These are phyloP conservation scores for Rhodotorula sp. DNA, from an alignment of 1,284 basidiomycete species.

Conservation along the genomic window DNA sequence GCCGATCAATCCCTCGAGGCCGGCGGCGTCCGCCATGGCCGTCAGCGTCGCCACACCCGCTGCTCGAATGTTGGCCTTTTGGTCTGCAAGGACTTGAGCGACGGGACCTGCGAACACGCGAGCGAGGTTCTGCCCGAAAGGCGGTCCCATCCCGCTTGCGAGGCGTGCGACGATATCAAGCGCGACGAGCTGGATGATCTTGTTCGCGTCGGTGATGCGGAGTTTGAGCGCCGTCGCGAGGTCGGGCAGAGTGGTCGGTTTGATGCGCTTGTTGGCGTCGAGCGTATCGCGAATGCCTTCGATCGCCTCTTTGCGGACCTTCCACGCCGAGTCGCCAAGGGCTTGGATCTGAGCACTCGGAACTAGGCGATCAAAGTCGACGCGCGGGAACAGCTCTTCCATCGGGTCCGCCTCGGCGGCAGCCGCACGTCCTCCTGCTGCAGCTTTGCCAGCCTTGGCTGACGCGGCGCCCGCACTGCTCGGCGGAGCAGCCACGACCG, in stretches of 20 bases:
- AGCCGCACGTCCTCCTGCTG: constrained; percentile 47
- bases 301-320: constrained; percentile 91
- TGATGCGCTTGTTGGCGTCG: constrained; percentile 87
- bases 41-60: constrained; percentile 75
- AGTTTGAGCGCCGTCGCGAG: constrained; percentile 84
- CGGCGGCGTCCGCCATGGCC: constrained; percentile 79
- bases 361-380: constrained; percentile 85
- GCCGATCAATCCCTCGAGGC: constrained; percentile 74
- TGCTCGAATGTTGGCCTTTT: constrained; percentile 81
- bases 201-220: constrained; percentile 87
- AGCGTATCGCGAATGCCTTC: constrained; percentile 79
- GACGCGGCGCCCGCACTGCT: constrained; percentile 27
- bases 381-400: constrained; percentile 91
- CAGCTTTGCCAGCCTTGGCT: constrained; percentile 51
- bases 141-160: constrained; percentile 88
- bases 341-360: constrained; percentile 78
- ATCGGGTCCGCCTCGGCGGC: constrained; percentile 62
- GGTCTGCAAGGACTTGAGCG: constrained; percentile 83
- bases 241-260: constrained; percentile 80
- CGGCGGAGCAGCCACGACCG: constrained; percentile 41
- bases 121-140: constrained; percentile 80
- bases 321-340: constrained; percentile 88
- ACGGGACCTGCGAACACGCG: constrained; percentile 74
- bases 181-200: constrained; percentile 85
- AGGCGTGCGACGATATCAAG: constrained; percentile 87